Evolutionary conservation across 2,329 filamentous ascomycete species (phyloP), one percentile per base, ranked within the genome.

Genomic region (Colletotrichum sojae): DNA sequence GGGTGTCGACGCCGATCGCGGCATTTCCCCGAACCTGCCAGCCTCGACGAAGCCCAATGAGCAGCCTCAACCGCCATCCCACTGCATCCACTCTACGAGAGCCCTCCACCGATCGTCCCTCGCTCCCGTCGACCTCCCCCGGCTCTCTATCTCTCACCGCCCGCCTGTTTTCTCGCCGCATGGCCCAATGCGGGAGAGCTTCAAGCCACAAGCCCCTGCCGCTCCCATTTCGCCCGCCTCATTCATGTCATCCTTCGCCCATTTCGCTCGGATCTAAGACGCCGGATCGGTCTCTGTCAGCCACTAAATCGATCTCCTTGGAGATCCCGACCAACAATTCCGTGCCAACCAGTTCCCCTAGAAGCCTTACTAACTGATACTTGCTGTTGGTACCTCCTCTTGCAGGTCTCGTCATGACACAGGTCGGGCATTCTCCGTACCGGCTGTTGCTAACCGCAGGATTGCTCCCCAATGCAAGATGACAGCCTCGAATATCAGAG

Each of bases 31-130:
- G 58, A 36, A 49, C 45, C 16, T 51, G 45, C 27, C 53, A 62
- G 51, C 57, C 46, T 52, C 58, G 15, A 31, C 22, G 36, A 49
- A 56, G 58, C 43, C 58, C 64, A 67, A 67, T 63, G 20, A 63
- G 43, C 64, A 46, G 57, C 63, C 51, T 67, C 55, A 46, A 25
- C 48, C 46, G 54, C 48, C 63, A 59, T 66, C 63, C 57, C 49
- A 49, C 56, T 16, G 43, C 63, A 62, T 56, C 63, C 57, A 63
- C 63, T 18, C 9, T 51, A 31, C 52, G 31, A 36, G 10, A 43
- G 51, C 49, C 58, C 45, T 62, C 49, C 51, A 27, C 56, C 51
- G 31, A 49, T 18, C 57, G 15, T 4, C 43, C 2, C 27, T 20
- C 48, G 39, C 27, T 39, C 36, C 15, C 12, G 13, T 36, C 18